Percentiles rank a stretch among this genome's conserved stretches.
phyloP scores from a whole-genome alignment of 192 early-diverging fungal genomes.

The Rhizoclosmatium sp. region DNA sequence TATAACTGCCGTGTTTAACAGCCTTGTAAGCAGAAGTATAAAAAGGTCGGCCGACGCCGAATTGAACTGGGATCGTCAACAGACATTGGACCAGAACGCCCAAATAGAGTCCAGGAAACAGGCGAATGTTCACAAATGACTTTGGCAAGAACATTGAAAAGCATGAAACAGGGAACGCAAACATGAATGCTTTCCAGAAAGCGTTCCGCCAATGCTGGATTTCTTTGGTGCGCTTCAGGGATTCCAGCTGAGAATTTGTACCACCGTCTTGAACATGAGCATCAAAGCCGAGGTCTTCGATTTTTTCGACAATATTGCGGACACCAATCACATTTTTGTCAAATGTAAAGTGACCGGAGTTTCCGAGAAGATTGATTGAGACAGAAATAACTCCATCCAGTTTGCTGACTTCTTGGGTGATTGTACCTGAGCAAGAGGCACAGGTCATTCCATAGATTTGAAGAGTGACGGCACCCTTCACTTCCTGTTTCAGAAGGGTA shows the following conservation, averaged over 20 bases:
- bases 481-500: conserved; percentile 55
- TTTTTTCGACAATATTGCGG: conserved; percentile 79
- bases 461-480: conserved; percentile 67
- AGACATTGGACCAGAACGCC: conserved; percentile 72
- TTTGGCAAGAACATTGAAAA: conserved; percentile 79
- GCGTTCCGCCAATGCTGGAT: conserved; percentile 80
- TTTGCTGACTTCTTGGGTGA: conserved; percentile 74
- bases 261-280: conserved; percentile 71
- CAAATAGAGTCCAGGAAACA: conserved; percentile 68
- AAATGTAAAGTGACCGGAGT: conserved; percentile 78
- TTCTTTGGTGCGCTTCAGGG: conserved; percentile 83
- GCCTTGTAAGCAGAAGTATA: conserved; percentile 81
- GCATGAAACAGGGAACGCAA: conserved; percentile 84
- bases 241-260: conserved; percentile 86
- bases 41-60: conserved; percentile 84
- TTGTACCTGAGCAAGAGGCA: conserved; percentile 76
- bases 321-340: conserved; percentile 69
- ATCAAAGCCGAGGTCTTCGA: conserved; percentile 84
- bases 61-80: conserved; percentile 93
- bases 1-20: conserved; percentile 81
- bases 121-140: not conserved
- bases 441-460: conserved; percentile 96
- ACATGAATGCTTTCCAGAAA: conserved; percentile 70
- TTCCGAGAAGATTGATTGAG: conserved; percentile 79
- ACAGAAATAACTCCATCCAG: conserved; percentile 66